Base-by-base conservation (phyloP, 2,329 filamentous ascomycete species). In the Beauveria sp. region DNA sequence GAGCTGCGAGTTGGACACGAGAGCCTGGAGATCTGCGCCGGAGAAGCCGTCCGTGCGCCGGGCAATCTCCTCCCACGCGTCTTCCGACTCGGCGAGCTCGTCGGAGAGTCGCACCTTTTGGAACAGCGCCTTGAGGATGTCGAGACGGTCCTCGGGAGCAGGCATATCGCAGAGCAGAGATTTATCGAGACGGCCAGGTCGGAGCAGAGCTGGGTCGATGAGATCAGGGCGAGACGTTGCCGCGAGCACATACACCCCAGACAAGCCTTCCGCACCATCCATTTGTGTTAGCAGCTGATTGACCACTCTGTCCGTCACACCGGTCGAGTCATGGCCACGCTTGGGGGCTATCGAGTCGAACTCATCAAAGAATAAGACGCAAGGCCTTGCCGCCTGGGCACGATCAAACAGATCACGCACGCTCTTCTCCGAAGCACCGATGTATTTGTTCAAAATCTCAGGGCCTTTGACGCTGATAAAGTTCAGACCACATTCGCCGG, bases 381-480 rank as follows among this genome's bases (percentile, higher is more conserved):
- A 98, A 0, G 96, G 96, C 63, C 89, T 86, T 5, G 95, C 95
- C 3, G 95, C 93, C 70, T 88, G 87, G 0, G 95, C 95, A 47
- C 95, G 86, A 71, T 96, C 93, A 70, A 99, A 99, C 1, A 99
- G 80, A 72, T 99, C 95, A 47, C 96, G 87, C 7, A 99, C 93
- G 63, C 87, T 92, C 80, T 99, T 99, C 70, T 99, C 95, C 30
- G 90, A 96, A 0, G 95, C 95, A 70, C 95, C 95, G 63, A 99
- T 99, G 73, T 99, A 99, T 76, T 99, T 99, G 80, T 99, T 99
- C 60, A 99, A 78, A 63, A 99, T 98, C 74, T 99, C 96, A 0
- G 95, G 95, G 0, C 95, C 95, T 77, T 99, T 99, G 70, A 99
- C 95, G 46, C 88, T 93, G 74, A 99, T 99, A 75, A 99, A 99